phyloP scores from a whole-genome alignment of 2,329 filamentous ascomycete species.

The Cladosporium sp. region DNA sequence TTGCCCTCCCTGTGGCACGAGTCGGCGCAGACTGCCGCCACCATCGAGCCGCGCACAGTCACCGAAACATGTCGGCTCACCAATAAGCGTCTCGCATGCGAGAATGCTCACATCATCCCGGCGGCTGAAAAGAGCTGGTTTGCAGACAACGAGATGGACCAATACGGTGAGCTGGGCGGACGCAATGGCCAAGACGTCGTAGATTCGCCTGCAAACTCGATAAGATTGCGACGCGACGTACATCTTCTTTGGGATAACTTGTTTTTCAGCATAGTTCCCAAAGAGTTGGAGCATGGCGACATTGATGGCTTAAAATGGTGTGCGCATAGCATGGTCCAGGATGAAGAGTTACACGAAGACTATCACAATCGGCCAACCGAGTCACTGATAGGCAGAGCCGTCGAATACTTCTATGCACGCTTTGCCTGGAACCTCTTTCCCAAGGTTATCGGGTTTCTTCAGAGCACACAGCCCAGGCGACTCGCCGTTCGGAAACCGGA shows the following conservation, averaged over 20 bases:
- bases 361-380: conserved; percentile 16
- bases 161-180: conserved; percentile 15
- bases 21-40: conserved; percentile 7
- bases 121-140: conserved; percentile 21
- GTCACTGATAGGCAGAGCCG: conserved; percentile 18
- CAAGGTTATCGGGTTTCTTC: conserved; percentile 27
- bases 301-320: background rate
- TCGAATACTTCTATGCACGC: conserved; percentile 14
- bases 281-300: conserved; percentile 1
- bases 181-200: conserved; percentile 13
- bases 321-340: conserved; percentile 2
- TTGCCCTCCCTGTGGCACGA: conserved; percentile 15
- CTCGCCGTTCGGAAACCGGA: conserved; percentile 3
- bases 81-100: conserved; percentile 18
- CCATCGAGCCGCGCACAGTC: conserved; percentile 2
- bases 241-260: conserved; percentile 21
- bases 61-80: conserved; percentile 21
- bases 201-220: conserved; percentile 18
- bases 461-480: conserved; percentile 7
- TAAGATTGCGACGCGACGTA: conserved; percentile 21
- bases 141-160: conserved; percentile 20
- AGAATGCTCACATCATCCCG: conserved; percentile 22
- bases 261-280: conserved; percentile 20
- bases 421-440: conserved; percentile 17
- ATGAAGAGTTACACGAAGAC: conserved; percentile 12